Evolutionary conservation across 352 stramenopile genomes (phyloP), one percentile per base, ranked within the genome.

Genomic region (Phytophthora europaea): DNA sequence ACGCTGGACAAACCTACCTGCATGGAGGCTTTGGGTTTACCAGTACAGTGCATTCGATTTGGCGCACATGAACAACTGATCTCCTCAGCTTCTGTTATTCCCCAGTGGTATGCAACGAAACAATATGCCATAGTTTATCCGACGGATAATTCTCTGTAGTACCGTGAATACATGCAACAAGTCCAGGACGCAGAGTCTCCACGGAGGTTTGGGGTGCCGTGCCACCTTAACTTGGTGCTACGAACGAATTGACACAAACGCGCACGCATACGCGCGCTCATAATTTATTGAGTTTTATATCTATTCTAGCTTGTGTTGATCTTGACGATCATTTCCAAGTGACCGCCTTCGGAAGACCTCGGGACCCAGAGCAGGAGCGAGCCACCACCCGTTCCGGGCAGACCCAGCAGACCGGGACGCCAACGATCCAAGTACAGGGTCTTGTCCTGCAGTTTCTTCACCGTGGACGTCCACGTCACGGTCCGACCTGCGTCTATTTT

Each of bases 341-440:
- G 78, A 7, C 83, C 81, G 4, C 80, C 78, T 22, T 67, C 38
- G 0, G 72, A 76, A n/a, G 74, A 71, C 34, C 73, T 80, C 0
- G 82, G 78, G 13, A 91, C 52, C 84, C 84, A 91, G n/a, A 88
- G 50, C 34, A 83, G 10, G 2, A 91, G 73, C 47, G 84, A 90
- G 13, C 84, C 82, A 20, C 84, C 80, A 23, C 80, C 78, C 12
- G 61, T 75, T 15, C 74, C 75, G 16, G 80, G 73, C 10, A 91
- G 40, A 20, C 72, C 75, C 1, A 88, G 40, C 38, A 88, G 78
- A n/a, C 71, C 79, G 9, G 79, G 81, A 43, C 84, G 84, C 84
- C 82, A 91, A n/a, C 84, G 84, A 52, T 91, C 84, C 51, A 91
- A 62, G 71, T 91, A 91, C 72, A 91, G 53, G 2, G 80, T 89